Evolutionary conservation across 371 early-diverging fungal species (phyloP).

Genomic region (Syncephalastrum sp.): DNA sequence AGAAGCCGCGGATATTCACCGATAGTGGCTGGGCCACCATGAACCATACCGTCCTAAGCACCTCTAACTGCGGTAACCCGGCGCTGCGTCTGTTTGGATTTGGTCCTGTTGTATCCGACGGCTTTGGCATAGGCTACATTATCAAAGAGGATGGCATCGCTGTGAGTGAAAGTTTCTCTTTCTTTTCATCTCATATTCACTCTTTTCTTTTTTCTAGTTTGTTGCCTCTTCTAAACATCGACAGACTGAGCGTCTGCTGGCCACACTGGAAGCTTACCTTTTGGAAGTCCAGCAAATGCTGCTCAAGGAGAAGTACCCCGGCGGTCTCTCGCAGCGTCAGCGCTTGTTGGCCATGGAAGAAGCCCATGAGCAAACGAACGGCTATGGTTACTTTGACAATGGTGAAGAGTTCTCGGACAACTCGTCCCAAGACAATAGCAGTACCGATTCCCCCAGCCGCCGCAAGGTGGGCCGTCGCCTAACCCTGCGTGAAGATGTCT

Average conservation of each 20-base stretch:
- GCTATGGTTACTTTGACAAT: slow-evolving; percentile 58
- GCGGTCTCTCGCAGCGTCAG: slow-evolving; percentile 45
- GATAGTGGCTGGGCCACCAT: slow-evolving; percentile 62
- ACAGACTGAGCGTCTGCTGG: slow-evolving; percentile 51
- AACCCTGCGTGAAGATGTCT: slow-evolving; percentile 21
- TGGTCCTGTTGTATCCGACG: slow-evolving; percentile 91
- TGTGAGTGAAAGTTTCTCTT: slow-evolving; percentile 24
- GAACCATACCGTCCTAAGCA: slow-evolving; percentile 79
- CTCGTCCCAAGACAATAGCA: slow-evolving; percentile 10
- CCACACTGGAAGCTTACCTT: slow-evolving; percentile 43
- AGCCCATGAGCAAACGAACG: slow-evolving; percentile 28
- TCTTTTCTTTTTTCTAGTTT: slow-evolving; percentile 21
- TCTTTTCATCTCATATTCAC: too few relatives aligned
- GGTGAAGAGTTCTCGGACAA: slow-evolving; percentile 26
- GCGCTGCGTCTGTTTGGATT: slow-evolving; percentile 86
- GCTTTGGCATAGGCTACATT: slow-evolving; percentile 90
- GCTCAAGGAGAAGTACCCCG: slow-evolving; percentile 46
- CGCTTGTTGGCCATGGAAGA: slow-evolving; percentile 43
- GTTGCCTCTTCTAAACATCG: slow-evolving; percentile 59
- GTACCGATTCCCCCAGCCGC: slow-evolving; percentile 10
- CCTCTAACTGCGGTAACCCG: slow-evolving; percentile 86
- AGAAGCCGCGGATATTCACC: slow-evolving; percentile 69
- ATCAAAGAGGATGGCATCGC: slow-evolving; percentile 71
- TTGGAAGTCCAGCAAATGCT: slow-evolving; percentile 43
- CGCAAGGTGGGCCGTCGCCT: slow-evolving; percentile 45